Percentiles rank a stretch among this genome's conserved stretches.
phyloP scores from a whole-genome alignment of 495 filamentous ascomycete genomes.

The Cladorrhinum samala region DNA sequence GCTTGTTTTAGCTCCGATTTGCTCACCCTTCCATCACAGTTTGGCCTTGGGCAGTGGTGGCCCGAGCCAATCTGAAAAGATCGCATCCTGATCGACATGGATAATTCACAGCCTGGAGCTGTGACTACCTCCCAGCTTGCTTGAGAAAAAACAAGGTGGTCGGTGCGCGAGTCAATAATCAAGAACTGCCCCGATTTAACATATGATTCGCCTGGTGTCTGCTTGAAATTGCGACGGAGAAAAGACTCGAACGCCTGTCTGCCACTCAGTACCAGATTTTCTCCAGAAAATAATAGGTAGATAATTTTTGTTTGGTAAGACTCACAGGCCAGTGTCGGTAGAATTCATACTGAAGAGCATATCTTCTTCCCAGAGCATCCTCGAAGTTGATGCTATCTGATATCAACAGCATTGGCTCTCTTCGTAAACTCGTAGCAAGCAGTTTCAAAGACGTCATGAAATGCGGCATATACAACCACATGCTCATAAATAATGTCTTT shows the following conservation, averaged over 20 bases:
- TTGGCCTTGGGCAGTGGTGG: neutral
- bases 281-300: neutral
- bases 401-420: neutral
- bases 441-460: neutral
- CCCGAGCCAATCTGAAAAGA: neutral
- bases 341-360: neutral
- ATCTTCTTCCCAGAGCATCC: neutral
- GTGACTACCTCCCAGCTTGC: neutral
- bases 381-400: neutral
- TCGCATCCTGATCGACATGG: neutral
- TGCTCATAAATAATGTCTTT: neutral
- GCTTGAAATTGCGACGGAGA: neutral
- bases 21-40: no score
- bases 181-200: neutral
- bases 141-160: neutral
- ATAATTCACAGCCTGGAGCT: neutral
- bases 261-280: no score
- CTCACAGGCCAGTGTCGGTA: neutral
- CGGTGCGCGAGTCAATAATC: neutral
- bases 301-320: no score
- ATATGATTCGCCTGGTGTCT: neutral
- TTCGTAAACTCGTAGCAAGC: neutral
- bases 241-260: neutral
- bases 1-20: no score
- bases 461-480: neutral